Evolutionary conservation across 2,329 filamentous ascomycete species (phyloP), one percentile per base, ranked within the genome.

Genomic region (Colletotrichum acutatum): DNA sequence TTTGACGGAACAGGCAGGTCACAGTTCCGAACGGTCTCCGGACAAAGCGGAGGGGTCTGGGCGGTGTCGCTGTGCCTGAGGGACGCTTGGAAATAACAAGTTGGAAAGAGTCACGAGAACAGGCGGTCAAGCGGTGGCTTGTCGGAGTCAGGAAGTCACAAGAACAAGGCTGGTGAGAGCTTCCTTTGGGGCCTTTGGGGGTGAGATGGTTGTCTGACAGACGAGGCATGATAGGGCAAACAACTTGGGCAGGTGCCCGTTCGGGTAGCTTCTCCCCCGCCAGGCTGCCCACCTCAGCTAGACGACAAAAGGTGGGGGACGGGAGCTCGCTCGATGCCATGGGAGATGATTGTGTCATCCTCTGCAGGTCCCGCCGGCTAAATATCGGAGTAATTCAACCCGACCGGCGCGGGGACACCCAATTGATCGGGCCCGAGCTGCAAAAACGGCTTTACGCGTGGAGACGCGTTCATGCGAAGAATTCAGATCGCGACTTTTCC

Each of bases 401-500:
- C 26, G 42, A 24, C 24, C 11, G 0, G 3, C 49, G 63, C 68
- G 68, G 63, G 56, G 30, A 42, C 26, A 34, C 42, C 34, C 56
- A 32, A 66, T n/a, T 46, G 16, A 56, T 46, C 26, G 56, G 63
- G 9, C 32, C 52, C 52, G 30, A 56, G 34, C 30, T 30, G 32
- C 30, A 24, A 69, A 26, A 26, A n/a, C 56, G 57, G n/a, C 58
- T 73, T 65, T 68, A 73, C 71, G 71, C 71, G 71, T 54, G n/a
- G 32, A 22, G 46, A 62, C 70, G 59, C 68, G 64, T 68, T 32
- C 52, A 16, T 46, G 57, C 56, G 34, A 14, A 56, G 22, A 34
- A 34, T 37, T 22, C n/a, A 37, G 24, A 54, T 46, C 63, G 56
- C 59, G 59, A 49, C 49, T 34, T 62, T 57, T 62, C 63, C 5